Evolutionary conservation across 2,329 filamentous ascomycete genomes (phyloP), one percentile per base, ranked within the genome.

Genomic region (Ophiosphaerella korrae): DNA sequence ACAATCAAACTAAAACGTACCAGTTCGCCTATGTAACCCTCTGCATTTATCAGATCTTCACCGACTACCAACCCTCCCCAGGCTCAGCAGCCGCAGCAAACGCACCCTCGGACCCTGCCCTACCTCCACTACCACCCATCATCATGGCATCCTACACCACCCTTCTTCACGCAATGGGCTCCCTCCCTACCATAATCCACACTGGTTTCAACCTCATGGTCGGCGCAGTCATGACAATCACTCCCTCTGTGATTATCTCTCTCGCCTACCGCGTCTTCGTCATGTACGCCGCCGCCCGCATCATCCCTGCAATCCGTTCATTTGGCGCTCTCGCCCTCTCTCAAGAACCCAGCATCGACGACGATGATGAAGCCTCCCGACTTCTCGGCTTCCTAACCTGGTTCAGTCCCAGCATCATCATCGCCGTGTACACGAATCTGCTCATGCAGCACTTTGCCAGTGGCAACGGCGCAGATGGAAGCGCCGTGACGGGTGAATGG

Each of bases 81-180:
- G 79, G 64, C 33, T 69, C 82, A 24, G 78, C 82, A 29, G 82
- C 85, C 26, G 72, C 74, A 13, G 75, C 80, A 3, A 81, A 81
- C 40, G 76, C 77, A 13, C 76, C 82, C 12, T 70, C 83, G 12
- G 88, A 95, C 53, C 86, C 89, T n/a, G 92, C 96, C 23, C 94
- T 97, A 55, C 94, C 94, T 34, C 94, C 94, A n/a, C 81, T 99
- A 37, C 94, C 94, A 12, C 94, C 94, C 1, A 92, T 97, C 58
- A 93, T 99, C 73, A 97, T 97, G 93, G 94, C 93, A 5, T 97
- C 92, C 6, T 97, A 97, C 75, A 93, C 92, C 23, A 97, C 93
- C 0, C 79, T 97, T 37, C 80, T 97, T 40, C 90, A 95, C 63
- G 84, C 92, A 40, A 79, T 97, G 33, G 89, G 90, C 48, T 88